Conservation (phyloP, 768 basidiomycete genomes). For the Trametes cinnabarina region DNA sequence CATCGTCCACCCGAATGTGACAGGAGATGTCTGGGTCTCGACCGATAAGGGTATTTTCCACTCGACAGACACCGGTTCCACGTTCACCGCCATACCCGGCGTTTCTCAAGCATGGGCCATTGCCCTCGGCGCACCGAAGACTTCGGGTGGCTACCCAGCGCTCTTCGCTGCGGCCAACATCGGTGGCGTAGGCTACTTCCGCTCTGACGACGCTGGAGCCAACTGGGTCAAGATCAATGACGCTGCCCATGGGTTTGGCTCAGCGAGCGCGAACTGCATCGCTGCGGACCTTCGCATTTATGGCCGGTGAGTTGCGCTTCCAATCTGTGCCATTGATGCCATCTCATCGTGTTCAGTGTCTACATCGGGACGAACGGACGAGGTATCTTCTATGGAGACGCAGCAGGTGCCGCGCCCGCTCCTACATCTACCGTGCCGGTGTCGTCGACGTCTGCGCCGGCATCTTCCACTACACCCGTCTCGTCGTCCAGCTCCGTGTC, state of each 20-base stretch:
- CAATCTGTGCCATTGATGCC: background rate
- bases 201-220: slow-evolving; percentile 53
- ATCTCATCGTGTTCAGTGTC: slow-evolving; percentile 38
- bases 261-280: slow-evolving; percentile 44
- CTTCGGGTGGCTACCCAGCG: slow-evolving; percentile 49
- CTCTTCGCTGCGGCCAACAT: slow-evolving; percentile 55
- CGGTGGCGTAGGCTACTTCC: slow-evolving; percentile 49
- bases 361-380: slow-evolving; percentile 64
- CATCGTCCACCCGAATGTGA: slow-evolving; percentile 50
- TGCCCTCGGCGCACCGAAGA: slow-evolving; percentile 51
- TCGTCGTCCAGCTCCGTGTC: slow-evolving; percentile 16
- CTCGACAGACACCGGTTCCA: slow-evolving; percentile 49
- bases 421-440: slow-evolving; percentile 24
- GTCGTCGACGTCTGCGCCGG: slow-evolving; percentile 8
- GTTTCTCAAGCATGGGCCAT: slow-evolving; percentile 55
- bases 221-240: slow-evolving; percentile 64
- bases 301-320: slow-evolving; percentile 42
- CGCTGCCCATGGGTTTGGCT: slow-evolving; percentile 55
- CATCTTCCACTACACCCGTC: background rate
- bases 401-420: slow-evolving; percentile 17
- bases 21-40: slow-evolving; percentile 65
- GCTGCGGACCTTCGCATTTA: slow-evolving; percentile 54
- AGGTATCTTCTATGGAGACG: slow-evolving; percentile 47
- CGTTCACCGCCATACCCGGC: slow-evolving; percentile 47
- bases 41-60: slow-evolving; percentile 59